Conservation (phyloP, 2,329 filamentous ascomycete species). For the Monosporascus sp. region DNA sequence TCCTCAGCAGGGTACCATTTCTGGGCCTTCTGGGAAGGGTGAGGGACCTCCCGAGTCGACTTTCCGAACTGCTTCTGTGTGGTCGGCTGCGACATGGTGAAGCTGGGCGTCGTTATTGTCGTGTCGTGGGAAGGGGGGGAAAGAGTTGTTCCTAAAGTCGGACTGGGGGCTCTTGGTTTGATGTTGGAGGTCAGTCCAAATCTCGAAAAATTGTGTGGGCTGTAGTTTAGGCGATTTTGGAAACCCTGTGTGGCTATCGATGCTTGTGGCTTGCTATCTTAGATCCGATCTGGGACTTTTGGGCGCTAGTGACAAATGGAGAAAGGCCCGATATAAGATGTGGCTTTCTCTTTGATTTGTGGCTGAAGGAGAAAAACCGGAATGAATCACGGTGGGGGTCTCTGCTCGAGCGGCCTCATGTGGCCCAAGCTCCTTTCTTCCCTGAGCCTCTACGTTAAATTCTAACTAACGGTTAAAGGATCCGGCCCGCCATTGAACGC, state of each 20-base stretch:
- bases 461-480: too few relatives aligned
- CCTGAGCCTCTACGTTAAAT: too few relatives aligned
- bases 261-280: not conserved
- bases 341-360: not conserved
- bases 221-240: constrained; percentile 1
- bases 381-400: not conserved
- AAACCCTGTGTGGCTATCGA: not conserved
- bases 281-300: not conserved
- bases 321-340: not conserved
- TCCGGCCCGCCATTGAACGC: not conserved
- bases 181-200: not conserved
- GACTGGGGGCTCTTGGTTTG: constrained; percentile 25
- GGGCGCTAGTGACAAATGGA: not conserved
- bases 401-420: not conserved
- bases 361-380: not conserved
- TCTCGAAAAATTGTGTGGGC: not conserved
- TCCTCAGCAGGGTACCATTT: constrained; percentile 99
- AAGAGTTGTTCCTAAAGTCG: constrained; percentile 10
- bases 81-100: constrained; percentile 67
- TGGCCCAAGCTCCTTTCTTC: constrained; percentile 4
- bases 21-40: constrained; percentile 84
- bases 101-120: constrained; percentile 34
- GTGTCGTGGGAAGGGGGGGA: constrained; percentile 18
- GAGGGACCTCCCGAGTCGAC: constrained; percentile 86
- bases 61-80: constrained; percentile 93